phyloP scores from a whole-genome alignment of 208 protist species.

The Wallacemonas sp. region DNA sequence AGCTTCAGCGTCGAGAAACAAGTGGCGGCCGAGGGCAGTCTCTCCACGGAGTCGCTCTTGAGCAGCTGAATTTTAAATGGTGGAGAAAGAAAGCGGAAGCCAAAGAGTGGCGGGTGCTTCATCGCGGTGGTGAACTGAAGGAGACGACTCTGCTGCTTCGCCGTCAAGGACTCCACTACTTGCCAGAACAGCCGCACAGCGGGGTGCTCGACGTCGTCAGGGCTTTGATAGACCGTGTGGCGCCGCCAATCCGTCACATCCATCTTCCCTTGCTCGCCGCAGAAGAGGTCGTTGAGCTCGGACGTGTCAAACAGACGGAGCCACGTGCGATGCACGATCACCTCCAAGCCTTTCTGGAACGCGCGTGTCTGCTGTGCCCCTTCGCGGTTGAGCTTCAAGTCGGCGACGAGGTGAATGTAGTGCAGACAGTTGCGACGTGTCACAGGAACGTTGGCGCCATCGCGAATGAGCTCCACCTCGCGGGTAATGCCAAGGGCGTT shows the following conservation, averaged over 20 bases:
- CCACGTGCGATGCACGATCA: conserved; percentile 61
- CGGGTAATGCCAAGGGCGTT: conserved; percentile 62
- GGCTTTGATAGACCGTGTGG: conserved; percentile 81
- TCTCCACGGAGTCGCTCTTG: conserved; percentile 31
- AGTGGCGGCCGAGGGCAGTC: conserved; percentile 89
- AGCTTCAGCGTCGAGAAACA: conserved; percentile 95
- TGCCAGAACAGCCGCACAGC: conserved; percentile 87
- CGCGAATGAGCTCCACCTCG: conserved; percentile 81
- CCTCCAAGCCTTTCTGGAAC: conserved; percentile 78
- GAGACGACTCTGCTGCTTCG: conserved; percentile 71
- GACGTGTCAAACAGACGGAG: conserved; percentile 87
- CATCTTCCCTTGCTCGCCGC: conserved; percentile 67
- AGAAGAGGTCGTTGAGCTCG: conserved; percentile 86
- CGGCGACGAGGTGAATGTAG: conserved; percentile 92
- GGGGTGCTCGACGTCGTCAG: conserved; percentile 51
- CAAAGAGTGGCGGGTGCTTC: conserved; percentile 88
- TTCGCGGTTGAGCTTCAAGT: conserved; percentile 93
- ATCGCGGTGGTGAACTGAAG: conserved; percentile 91
- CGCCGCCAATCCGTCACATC: conserved; percentile 88
- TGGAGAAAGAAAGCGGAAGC: conserved; percentile 90
- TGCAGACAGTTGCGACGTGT: conserved; percentile 84
- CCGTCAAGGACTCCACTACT: conserved; percentile 76
- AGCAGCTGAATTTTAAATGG: conserved; percentile 86
- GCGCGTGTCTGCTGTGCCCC: conserved; percentile 77
- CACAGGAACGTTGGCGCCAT: conserved; percentile 81